phyloP scores from a whole-genome alignment of 106 monocot species.

The Apostasia shenzhenica region DNA sequence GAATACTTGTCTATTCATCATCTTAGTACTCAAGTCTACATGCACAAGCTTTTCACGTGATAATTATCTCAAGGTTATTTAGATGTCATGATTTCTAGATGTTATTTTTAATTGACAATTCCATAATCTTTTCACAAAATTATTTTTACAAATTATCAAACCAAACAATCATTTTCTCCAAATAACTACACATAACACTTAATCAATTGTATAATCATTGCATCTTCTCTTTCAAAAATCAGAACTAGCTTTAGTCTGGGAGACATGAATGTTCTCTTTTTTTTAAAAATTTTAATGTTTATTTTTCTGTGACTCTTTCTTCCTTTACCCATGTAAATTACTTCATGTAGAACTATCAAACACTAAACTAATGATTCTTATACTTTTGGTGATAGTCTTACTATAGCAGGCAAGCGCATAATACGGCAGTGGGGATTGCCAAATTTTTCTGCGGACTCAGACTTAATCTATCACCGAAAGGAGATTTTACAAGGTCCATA shows the following conservation, averaged over 20 bases:
- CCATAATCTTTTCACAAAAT: no score
- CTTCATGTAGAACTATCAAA: not conserved
- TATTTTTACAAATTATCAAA: no score
- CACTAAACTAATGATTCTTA: not conserved
- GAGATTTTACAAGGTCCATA: conserved; percentile 60
- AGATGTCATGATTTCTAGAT: no score
- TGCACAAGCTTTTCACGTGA: no score
- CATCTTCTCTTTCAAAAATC: not conserved
- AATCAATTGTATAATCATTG: not conserved
- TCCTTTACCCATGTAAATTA: not conserved
- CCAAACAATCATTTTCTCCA: no score
- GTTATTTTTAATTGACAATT: no score
- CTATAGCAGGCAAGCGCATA: conserved; percentile 32
- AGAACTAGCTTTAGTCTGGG: not conserved
- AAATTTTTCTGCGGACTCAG: conserved; percentile 3
- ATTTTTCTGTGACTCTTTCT: not conserved
- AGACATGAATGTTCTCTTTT: not conserved
- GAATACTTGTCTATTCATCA: no score
- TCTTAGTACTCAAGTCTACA: no score
- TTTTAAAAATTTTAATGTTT: not conserved
- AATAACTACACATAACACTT: not conserved
- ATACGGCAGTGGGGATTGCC: conserved; percentile 1
- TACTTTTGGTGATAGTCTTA: conserved; percentile 26
- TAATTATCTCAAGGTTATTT: no score
- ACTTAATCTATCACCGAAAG: conserved; percentile 19